Conservation (phyloP, 441 rosid genomes). For the Macaranga tanarius region DNA sequence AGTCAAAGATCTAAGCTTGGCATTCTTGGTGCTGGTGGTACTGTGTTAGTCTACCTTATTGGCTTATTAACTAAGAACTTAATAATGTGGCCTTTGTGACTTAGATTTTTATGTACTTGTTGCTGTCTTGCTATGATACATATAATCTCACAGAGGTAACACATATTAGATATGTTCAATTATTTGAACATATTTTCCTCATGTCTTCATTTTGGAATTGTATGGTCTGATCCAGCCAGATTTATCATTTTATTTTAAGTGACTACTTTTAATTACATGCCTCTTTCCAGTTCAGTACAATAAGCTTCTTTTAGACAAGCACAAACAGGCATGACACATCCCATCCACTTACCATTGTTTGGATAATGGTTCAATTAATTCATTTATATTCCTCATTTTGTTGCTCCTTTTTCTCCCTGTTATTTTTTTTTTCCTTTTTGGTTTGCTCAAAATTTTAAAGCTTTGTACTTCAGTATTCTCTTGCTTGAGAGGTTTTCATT, state of each 20-base stretch:
- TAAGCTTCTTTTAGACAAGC: no score
- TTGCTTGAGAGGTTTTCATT: neutral
- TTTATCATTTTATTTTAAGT: neutral
- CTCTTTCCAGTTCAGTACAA: neutral
- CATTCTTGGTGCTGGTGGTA: no score
- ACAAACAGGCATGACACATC: neutral
- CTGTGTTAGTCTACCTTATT: conserved; percentile 4
- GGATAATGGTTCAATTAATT: neutral
- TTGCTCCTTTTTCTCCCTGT: neutral
- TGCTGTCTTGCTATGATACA: conserved; percentile 6
- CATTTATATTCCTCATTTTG: neutral
- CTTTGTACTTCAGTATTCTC: neutral
- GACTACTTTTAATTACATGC: neutral
- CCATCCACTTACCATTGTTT: neutral
- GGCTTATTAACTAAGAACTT: conserved; percentile 2
- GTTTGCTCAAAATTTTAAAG: neutral
- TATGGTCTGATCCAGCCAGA: neutral
- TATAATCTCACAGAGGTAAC: conserved; percentile 15
- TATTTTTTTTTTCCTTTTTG: neutral
- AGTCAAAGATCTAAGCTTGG: conserved; percentile 33
- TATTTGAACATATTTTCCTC: conserved; percentile 2
- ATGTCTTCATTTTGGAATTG: neutral
- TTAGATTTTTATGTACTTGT: conserved; percentile 6
- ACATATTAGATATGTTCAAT: neutral
- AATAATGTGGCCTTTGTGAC: conserved; percentile 25